Evolutionary conservation across 441 rosid species (phyloP).

Genomic region (Croton setiger): DNA sequence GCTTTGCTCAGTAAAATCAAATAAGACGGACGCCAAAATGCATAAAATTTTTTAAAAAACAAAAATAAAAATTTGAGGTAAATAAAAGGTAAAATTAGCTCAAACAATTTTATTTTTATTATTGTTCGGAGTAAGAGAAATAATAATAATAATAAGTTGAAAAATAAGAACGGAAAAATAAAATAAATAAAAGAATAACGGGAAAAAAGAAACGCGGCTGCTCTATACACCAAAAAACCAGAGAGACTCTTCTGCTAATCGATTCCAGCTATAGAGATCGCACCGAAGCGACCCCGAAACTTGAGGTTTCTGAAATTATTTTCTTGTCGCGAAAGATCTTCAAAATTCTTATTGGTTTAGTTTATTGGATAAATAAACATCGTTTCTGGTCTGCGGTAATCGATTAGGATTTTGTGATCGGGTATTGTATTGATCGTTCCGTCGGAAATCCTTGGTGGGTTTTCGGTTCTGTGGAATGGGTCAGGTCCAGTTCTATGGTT

Average conservation of each 20-base stretch:
- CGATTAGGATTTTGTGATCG: slow-evolving; percentile 42
- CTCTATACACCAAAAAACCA: slow-evolving; percentile 35
- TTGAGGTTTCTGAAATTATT: neutral
- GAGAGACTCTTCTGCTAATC: slow-evolving; percentile 32
- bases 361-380: slow-evolving; percentile 1
- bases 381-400: neutral
- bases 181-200: slow-evolving; percentile 12
- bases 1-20: slow-evolving; percentile 10
- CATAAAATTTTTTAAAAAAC: no score
- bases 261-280: slow-evolving; percentile 43
- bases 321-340: slow-evolving; percentile 5
- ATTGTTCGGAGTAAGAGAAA: neutral
- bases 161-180: slow-evolving; percentile 2
- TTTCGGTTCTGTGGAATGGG: slow-evolving; percentile 31
- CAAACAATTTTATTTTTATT: neutral
- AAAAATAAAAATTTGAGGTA: neutral
- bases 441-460: slow-evolving; percentile 35
- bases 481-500: slow-evolving; percentile 17
- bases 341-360: neutral
- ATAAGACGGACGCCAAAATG: neutral
- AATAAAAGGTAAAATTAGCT: neutral
- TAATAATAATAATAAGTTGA: neutral
- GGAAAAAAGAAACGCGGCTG: slow-evolving; percentile 40
- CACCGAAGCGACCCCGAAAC: slow-evolving; percentile 25
- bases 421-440: slow-evolving; percentile 33